phyloP scores from a whole-genome alignment of 108 stramenopile genomes.

The Cyclotella kingstonii region DNA sequence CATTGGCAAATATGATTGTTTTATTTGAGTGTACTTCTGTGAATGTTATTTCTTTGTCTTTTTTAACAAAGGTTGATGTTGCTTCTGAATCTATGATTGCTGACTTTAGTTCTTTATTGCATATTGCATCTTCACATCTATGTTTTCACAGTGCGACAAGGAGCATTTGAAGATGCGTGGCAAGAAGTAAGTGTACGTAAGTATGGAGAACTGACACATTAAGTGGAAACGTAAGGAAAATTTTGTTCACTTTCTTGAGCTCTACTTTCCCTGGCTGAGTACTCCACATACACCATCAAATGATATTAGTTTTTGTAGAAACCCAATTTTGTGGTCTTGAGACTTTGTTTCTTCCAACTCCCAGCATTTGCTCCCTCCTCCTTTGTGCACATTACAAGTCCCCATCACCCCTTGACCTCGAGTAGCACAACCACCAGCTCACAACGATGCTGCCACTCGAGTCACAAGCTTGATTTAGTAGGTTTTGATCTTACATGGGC shows the following conservation, averaged over 20 bases:
- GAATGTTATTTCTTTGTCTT: background rate
- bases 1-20: background rate
- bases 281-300: too few relatives aligned
- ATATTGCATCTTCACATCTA: background rate
- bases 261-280: background rate
- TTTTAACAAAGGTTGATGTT: background rate
- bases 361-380: too few relatives aligned
- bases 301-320: too few relatives aligned
- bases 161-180: background rate
- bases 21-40: background rate
- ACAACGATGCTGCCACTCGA: too few relatives aligned
- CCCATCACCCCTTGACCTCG: too few relatives aligned
- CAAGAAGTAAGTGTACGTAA: background rate
- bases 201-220: background rate
- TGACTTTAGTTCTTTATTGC: background rate
- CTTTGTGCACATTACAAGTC: too few relatives aligned
- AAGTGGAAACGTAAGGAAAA: background rate
- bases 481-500: too few relatives aligned
- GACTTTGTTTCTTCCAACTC: too few relatives aligned
- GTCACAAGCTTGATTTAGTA: too few relatives aligned
- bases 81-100: background rate
- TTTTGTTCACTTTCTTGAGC: background rate
- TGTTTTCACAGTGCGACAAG: background rate
- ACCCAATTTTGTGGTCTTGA: too few relatives aligned
- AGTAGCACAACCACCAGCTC: too few relatives aligned